phyloP scores from a whole-genome alignment of 2,329 filamentous ascomycete genomes.

The Macrophomina tecta region DNA sequence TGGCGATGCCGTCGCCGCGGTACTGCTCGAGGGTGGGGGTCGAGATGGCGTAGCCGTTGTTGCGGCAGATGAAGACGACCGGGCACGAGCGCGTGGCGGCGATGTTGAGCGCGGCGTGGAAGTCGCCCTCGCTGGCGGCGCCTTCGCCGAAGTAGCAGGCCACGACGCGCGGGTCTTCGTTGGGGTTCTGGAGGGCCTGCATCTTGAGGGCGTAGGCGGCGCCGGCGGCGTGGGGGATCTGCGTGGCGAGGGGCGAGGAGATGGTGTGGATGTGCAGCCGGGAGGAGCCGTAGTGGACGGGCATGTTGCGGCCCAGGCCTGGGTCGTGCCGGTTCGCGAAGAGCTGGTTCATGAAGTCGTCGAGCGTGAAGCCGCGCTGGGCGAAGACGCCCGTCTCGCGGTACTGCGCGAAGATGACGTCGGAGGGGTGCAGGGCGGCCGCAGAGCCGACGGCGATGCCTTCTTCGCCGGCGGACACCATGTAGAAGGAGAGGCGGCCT shows the following conservation, averaged over 20 bases:
- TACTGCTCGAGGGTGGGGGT: slow-evolving; percentile 92
- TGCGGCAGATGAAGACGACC: slow-evolving; percentile 87
- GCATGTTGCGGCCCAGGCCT: slow-evolving; percentile 91
- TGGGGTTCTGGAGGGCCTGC: slow-evolving; percentile 75
- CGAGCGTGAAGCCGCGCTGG: slow-evolving; percentile 83
- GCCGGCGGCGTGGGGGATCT: slow-evolving; percentile 86
- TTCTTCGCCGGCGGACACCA: slow-evolving; percentile 93
- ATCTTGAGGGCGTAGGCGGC: slow-evolving; percentile 88
- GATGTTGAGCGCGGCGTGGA: slow-evolving; percentile 89
- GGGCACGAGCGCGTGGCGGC: slow-evolving; percentile 88
- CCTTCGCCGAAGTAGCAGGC: slow-evolving; percentile 91
- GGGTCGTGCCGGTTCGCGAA: slow-evolving; percentile 85
- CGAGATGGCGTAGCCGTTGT: slow-evolving; percentile 91
- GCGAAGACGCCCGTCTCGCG: slow-evolving; percentile 90
- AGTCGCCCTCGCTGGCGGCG: slow-evolving; percentile 88
- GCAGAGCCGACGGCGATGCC: slow-evolving; percentile 90
- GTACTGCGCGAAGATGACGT: slow-evolving; percentile 94
- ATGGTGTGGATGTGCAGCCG: slow-evolving; percentile 90
- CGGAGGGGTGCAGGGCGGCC: slow-evolving; percentile 79
- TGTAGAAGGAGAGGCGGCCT: slow-evolving; percentile 94
- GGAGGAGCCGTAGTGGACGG: slow-evolving; percentile 89
- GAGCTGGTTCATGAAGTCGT: slow-evolving; percentile 93
- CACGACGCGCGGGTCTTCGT: slow-evolving; percentile 63
- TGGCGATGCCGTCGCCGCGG: slow-evolving; percentile 88
- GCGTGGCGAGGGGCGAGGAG: slow-evolving; percentile 83